A percentile compares a stretch with the other conserved stretches of the same genome.
These are phyloP conservation scores for Macrocybe gigantea DNA, from an alignment of 768 basidiomycete genomes.

Conservation along the genomic window DNA sequence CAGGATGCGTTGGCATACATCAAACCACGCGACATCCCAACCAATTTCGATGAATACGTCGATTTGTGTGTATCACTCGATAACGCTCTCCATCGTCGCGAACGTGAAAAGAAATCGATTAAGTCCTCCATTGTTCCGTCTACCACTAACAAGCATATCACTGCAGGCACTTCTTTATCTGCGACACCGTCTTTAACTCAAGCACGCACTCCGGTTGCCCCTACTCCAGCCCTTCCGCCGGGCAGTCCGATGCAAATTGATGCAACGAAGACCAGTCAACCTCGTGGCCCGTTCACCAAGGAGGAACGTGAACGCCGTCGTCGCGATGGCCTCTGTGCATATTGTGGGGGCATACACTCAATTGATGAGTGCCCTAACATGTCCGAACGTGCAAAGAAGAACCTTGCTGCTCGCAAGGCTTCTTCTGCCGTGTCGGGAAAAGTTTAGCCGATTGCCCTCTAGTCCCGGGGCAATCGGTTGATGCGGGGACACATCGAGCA, in stretches of 20 bases:
- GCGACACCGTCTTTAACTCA: not conserved
- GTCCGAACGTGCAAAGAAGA: constrained; percentile 5
- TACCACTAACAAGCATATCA: constrained; percentile 2
- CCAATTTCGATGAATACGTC: constrained; percentile 13
- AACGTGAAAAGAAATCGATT: constrained; percentile 8
- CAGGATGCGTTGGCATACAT: constrained; percentile 15
- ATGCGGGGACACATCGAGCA: constrained; percentile 17
- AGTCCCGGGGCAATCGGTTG: constrained; percentile 23
- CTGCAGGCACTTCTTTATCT: constrained; percentile 1
- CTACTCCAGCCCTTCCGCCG: constrained; percentile 7
- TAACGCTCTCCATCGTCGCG: constrained; percentile 15
- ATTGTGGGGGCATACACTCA: constrained; percentile 28
- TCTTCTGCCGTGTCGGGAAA: constrained; percentile 18
- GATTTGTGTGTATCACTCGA: constrained; percentile 16
- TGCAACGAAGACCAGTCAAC: constrained; percentile 8
- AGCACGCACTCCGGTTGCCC: constrained; percentile 1
- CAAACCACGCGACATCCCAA: constrained; percentile 8
- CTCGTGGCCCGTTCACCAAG: constrained; percentile 19
- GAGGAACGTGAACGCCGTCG: constrained; percentile 18
- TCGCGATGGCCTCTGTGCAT: constrained; percentile 25
- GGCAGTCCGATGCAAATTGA: constrained; percentile 27
- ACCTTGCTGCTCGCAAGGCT: constrained; percentile 6
- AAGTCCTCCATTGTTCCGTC: not conserved
- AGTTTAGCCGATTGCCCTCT: constrained; percentile 17
- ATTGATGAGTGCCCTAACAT: constrained; percentile 21